Evolutionary conservation across 2,329 filamentous ascomycete species (phyloP).

Genomic region (Acrocalymma vagum): DNA sequence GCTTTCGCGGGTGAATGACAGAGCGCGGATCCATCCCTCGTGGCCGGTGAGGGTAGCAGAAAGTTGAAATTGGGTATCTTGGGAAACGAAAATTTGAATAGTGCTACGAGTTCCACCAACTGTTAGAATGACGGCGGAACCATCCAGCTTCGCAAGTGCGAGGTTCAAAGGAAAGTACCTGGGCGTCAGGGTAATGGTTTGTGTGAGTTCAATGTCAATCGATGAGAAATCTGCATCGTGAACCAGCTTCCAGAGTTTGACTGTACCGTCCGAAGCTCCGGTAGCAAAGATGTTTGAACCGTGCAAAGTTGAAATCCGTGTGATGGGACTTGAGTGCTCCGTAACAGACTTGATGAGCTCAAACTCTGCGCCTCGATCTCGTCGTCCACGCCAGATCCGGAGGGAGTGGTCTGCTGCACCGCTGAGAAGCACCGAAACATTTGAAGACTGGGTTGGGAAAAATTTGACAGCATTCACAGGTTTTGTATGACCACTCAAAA

Average conservation of each 20-base stretch:
- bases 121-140: conserved; percentile 72
- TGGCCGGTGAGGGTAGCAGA: conserved; percentile 85
- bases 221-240: conserved; percentile 36
- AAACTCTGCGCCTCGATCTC: conserved; percentile 42
- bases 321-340: conserved; percentile 79
- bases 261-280: conserved; percentile 69
- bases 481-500: conserved; percentile 80
- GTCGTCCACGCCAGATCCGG: conserved; percentile 64
- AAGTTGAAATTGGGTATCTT: conserved; percentile 68
- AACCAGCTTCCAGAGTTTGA: conserved; percentile 73
- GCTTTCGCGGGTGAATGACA: conserved; percentile 77
- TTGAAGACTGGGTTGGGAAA: conserved; percentile 62
- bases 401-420: conserved; percentile 84
- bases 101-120: conserved; percentile 83
- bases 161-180: conserved; percentile 84
- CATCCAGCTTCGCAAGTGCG: conserved; percentile 70
- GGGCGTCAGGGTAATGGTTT: conserved; percentile 74
- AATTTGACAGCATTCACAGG: conserved; percentile 87
- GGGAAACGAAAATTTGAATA: conserved; percentile 80
- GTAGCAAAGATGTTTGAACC: conserved; percentile 61
- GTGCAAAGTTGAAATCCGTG: conserved; percentile 63
- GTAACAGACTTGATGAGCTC: conserved; percentile 59
- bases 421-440: conserved; percentile 71
- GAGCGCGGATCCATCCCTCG: conserved; percentile 91
- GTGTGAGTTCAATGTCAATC: conserved; percentile 34